These are phyloP conservation scores for Lactifluus volemus DNA, from an alignment of 768 basidiomycete species.

Conservation along the genomic window DNA sequence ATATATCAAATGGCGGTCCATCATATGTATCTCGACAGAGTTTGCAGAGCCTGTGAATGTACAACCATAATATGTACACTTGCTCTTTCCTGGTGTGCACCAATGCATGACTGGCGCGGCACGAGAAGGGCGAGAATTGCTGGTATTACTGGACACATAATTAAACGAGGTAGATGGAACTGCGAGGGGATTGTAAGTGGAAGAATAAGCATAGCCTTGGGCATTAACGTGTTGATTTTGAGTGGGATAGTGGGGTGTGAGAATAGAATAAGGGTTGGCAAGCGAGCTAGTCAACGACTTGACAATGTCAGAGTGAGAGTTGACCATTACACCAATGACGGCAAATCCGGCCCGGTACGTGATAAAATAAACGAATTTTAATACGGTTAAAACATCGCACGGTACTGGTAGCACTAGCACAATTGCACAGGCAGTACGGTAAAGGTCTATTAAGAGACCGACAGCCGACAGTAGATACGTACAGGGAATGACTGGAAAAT, in stretches of 20 bases:
- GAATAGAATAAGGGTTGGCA: slow-evolving; percentile 24
- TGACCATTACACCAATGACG: not conserved
- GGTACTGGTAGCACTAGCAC: slow-evolving; percentile 18
- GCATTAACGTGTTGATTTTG: slow-evolving; percentile 22
- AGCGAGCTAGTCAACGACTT: slow-evolving; percentile 23
- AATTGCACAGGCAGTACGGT: slow-evolving; percentile 22
- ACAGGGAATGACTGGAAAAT: slow-evolving; percentile 17
- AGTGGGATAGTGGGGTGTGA: slow-evolving; percentile 21
- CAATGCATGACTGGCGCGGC: slow-evolving; percentile 27
- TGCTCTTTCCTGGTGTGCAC: slow-evolving; percentile 53
- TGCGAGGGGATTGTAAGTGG: slow-evolving; percentile 23
- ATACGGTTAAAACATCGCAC: slow-evolving; percentile 18
- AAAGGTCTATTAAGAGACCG: slow-evolving; percentile 10
- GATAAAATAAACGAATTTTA: not conserved
- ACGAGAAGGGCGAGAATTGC: not conserved
- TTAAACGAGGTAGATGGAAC: not conserved
- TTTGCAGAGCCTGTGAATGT: slow-evolving; percentile 60
- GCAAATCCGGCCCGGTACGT: not conserved
- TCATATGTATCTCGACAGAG: slow-evolving; percentile 70
- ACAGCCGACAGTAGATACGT: slow-evolving; percentile 19
- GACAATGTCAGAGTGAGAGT: slow-evolving; percentile 11
- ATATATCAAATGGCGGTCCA: slow-evolving; percentile 84
- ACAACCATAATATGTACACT: slow-evolving; percentile 59
- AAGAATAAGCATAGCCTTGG: slow-evolving; percentile 29
- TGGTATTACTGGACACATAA: not conserved